Conservation (phyloP, 2,329 filamentous ascomycete species). For the Phaeophleospora eucalypticola region DNA sequence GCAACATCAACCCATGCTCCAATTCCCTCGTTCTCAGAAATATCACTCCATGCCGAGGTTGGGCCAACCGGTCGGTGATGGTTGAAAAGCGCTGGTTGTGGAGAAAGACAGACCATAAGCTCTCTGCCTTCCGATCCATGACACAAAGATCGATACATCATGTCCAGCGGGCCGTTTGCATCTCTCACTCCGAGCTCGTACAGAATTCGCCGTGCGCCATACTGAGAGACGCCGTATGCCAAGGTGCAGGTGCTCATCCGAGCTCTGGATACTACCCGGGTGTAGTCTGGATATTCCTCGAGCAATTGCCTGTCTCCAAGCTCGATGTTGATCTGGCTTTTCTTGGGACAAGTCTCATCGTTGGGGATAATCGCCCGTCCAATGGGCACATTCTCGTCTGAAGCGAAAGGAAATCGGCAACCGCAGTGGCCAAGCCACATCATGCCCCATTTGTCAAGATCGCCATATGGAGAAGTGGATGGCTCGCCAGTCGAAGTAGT, state of each 20-base stretch:
- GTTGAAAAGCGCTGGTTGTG: slow-evolving; percentile 43
- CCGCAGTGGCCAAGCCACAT: slow-evolving; percentile 35
- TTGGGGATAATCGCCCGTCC: slow-evolving; percentile 17
- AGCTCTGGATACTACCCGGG: slow-evolving; percentile 40
- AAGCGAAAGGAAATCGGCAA: slow-evolving; percentile 6
- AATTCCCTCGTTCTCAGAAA: slow-evolving; percentile 31
- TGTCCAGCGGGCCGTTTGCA: slow-evolving; percentile 35
- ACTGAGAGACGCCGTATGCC: slow-evolving; percentile 45
- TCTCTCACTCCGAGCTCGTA: slow-evolving; percentile 41
- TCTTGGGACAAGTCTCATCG: slow-evolving; percentile 20
- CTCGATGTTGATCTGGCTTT: slow-evolving; percentile 12
- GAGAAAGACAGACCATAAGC: slow-evolving; percentile 39
- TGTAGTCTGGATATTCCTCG: slow-evolving; percentile 30
- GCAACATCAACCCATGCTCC: slow-evolving; percentile 24
- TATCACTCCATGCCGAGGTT: slow-evolving; percentile 35
- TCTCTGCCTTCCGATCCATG: slow-evolving; percentile 21
- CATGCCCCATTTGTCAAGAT: slow-evolving; percentile 34
- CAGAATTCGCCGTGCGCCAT: slow-evolving; percentile 41
- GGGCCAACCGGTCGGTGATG: slow-evolving; percentile 41
- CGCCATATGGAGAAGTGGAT: slow-evolving; percentile 36
- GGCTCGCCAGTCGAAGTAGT: slow-evolving; percentile 16
- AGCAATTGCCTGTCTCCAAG: slow-evolving; percentile 14
- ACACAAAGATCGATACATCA: slow-evolving; percentile 26
- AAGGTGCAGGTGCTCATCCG: slow-evolving; percentile 39
- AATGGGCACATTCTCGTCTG: slow-evolving; percentile 25